Evolutionary conservation across 768 basidiomycete species (phyloP).

Genomic region (Cubamyces sp.): DNA sequence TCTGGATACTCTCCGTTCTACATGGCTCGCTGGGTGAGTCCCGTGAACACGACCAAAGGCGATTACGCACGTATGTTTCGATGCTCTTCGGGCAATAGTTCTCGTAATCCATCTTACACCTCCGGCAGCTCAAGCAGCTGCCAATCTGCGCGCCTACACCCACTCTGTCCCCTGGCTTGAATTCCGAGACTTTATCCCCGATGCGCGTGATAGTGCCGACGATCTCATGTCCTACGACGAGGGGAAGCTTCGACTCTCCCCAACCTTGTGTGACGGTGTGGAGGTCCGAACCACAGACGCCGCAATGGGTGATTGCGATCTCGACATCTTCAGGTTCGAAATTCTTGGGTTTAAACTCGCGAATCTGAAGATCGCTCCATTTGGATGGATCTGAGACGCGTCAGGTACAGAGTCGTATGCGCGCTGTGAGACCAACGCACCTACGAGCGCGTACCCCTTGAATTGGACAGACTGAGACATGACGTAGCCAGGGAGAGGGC

Average conservation of each 20-base stretch:
- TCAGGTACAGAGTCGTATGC: neutral
- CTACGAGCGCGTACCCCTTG: no score
- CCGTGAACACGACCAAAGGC: neutral
- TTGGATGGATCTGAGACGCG: slow-evolving; percentile 23
- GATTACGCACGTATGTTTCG: slow-evolving; percentile 41
- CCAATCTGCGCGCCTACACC: slow-evolving; percentile 57
- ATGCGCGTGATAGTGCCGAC: slow-evolving; percentile 55
- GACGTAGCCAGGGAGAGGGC: no score
- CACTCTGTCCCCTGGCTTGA: slow-evolving; percentile 56
- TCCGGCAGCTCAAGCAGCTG: slow-evolving; percentile 51
- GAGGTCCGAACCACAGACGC: slow-evolving; percentile 57
- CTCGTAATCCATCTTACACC: slow-evolving; percentile 55
- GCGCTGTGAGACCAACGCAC: no score
- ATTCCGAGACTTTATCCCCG: slow-evolving; percentile 54
- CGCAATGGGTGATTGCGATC: slow-evolving; percentile 51
- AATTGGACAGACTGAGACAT: no score
- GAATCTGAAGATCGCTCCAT: slow-evolving; percentile 47
- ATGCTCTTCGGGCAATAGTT: slow-evolving; percentile 55
- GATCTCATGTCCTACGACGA: slow-evolving; percentile 52
- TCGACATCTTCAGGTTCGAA: slow-evolving; percentile 59
- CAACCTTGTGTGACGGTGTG: slow-evolving; percentile 49
- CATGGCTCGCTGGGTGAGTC: neutral
- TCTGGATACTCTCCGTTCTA: slow-evolving; percentile 44
- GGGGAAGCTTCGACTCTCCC: slow-evolving; percentile 35
- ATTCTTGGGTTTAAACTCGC: slow-evolving; percentile 55